Evolutionary conservation across 495 filamentous ascomycete genomes (phyloP).

Genomic region (Endocarpon pusillum): DNA sequence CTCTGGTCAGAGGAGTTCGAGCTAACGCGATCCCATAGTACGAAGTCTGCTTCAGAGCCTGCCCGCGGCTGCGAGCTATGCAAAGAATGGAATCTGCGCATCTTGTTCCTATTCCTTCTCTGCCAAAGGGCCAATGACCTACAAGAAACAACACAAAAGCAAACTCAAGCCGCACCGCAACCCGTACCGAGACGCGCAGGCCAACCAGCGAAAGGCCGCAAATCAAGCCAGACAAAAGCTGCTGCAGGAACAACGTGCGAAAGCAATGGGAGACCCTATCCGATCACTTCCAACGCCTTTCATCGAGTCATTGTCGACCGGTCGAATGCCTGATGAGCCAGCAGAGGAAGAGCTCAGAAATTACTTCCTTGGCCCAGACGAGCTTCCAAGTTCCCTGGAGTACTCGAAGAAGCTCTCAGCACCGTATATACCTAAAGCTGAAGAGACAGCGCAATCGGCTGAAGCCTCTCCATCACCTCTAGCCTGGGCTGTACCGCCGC

Average conservation of each 20-base stretch:
- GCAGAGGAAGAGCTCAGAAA: slow-evolving; percentile 33
- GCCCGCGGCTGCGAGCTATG: slow-evolving; percentile 2
- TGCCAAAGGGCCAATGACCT: slow-evolving; percentile 2
- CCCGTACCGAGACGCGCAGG: slow-evolving; percentile 51
- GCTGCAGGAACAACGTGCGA: slow-evolving; percentile 42
- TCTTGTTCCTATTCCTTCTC: slow-evolving; percentile 6
- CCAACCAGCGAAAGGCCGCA: slow-evolving; percentile 59
- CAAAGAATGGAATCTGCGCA: slow-evolving; percentile 6
- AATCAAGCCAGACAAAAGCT: slow-evolving; percentile 56
- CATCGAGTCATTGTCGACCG: slow-evolving; percentile 59
- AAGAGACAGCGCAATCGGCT: too few relatives aligned
- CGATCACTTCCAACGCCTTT: slow-evolving; percentile 65
- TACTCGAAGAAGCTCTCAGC: slow-evolving; percentile 44
- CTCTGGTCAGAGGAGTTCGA: not conserved
- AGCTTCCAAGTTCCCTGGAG: slow-evolving; percentile 45
- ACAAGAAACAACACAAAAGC: slow-evolving; percentile 20
- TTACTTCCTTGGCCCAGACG: slow-evolving; percentile 48
- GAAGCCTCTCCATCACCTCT: too few relatives aligned
- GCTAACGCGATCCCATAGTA: not conserved
- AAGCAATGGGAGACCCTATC: slow-evolving; percentile 55
- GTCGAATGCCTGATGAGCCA: slow-evolving; percentile 16
- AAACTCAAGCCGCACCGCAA: slow-evolving; percentile 34
- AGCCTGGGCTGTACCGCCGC: too few relatives aligned
- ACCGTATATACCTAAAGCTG: slow-evolving; percentile 24
- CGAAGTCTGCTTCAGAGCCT: slow-evolving; percentile 1